These are phyloP conservation scores for Vigna trinervia DNA, from an alignment of 306 rosid genomes.

Conservation along the genomic window DNA sequence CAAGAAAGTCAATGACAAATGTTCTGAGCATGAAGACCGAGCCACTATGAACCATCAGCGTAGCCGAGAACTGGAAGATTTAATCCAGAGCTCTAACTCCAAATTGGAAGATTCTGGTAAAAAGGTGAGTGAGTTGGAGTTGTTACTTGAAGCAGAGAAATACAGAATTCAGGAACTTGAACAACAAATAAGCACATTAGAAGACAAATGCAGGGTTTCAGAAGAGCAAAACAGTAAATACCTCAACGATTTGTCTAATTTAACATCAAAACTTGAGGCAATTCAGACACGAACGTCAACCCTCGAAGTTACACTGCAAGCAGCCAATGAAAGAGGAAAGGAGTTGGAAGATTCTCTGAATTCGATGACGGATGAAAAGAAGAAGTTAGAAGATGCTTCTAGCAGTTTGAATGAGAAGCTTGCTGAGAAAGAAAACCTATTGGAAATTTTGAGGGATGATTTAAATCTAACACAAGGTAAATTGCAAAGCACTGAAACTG, in stretches of 20 bases:
- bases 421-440: conserved; percentile 76
- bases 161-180: conserved; percentile 94
- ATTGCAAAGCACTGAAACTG: conserved; percentile 63
- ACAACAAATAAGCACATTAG: conserved; percentile 71
- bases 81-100: conserved; percentile 73
- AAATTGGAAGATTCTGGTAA: conserved; percentile 71
- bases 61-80: conserved; percentile 90
- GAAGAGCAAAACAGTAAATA: conserved; percentile 64
- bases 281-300: conserved; percentile 63
- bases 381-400: conserved; percentile 64
- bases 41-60: conserved; percentile 71
- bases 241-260: conserved; percentile 60
- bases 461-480: conserved; percentile 75
- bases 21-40: conserved; percentile 80
- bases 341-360: conserved; percentile 64
- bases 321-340: conserved; percentile 66
- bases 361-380: conserved; percentile 67
- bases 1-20: conserved; percentile 60
- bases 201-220: conserved; percentile 60
- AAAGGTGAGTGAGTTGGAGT: conserved; percentile 80
- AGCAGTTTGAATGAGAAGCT: conserved; percentile 62
- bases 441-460: conserved; percentile 76
- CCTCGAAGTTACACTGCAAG: conserved; percentile 68
- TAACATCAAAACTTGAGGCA: conserved; percentile 77
- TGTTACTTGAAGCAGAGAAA: conserved; percentile 84